These are phyloP conservation scores for Leucosporidium creatinivorum DNA, from an alignment of 768 basidiomycete genomes.

Conservation along the genomic window DNA sequence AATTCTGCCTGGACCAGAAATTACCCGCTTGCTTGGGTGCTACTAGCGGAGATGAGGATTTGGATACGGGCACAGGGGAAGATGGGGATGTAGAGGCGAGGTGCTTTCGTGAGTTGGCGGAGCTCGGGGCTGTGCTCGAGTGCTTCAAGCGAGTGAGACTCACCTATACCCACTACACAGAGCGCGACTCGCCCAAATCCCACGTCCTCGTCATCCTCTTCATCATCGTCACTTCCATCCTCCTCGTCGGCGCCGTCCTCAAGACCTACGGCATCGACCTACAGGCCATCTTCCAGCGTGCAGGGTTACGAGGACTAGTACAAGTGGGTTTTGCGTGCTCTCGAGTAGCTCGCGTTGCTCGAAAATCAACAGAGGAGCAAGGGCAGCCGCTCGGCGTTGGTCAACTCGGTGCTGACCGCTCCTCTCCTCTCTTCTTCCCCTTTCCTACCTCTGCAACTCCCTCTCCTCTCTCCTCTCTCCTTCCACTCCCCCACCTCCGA, in stretches of 20 bases:
- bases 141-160: no score
- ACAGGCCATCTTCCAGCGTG: neutral
- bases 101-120: constrained; percentile 45
- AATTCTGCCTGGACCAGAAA: constrained; percentile 47
- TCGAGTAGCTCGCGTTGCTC: no score
- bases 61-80: constrained; percentile 44
- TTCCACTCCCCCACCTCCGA: no score
- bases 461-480: no score
- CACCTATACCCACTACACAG: constrained; percentile 6
- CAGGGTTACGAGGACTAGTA: neutral
- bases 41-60: constrained; percentile 41
- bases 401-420: no score
- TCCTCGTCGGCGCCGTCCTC: constrained; percentile 32
- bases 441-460: no score
- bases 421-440: no score
- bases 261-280: constrained; percentile 33
- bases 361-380: no score
- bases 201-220: constrained; percentile 36
- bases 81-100: constrained; percentile 46
- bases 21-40: constrained; percentile 42
- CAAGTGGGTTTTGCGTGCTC: neutral
- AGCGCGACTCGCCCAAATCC: constrained; percentile 37
- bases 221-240: constrained; percentile 30
- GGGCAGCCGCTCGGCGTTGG: no score
- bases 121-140: no score